These are phyloP conservation scores for Pugionium dolabratum DNA, from an alignment of 345 rosid genomes.

Conservation along the genomic window DNA sequence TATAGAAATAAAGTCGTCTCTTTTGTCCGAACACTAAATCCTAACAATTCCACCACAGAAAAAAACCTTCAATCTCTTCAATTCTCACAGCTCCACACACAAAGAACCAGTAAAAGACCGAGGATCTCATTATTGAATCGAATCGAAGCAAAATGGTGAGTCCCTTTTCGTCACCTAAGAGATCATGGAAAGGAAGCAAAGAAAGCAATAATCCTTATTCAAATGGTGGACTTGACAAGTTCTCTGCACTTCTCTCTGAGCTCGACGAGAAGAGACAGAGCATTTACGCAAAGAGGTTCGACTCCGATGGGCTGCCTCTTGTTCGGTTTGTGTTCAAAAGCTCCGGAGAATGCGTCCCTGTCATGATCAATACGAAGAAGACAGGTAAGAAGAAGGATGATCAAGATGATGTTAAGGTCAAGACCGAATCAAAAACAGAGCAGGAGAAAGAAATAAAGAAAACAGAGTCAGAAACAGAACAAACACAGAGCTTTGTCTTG, in stretches of 20 bases:
- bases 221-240: constrained; percentile 65
- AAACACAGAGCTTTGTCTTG: constrained; percentile 31
- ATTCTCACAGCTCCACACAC: background rate
- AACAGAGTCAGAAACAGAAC: constrained; percentile 19
- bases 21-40: constrained; percentile 16
- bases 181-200: constrained; percentile 44
- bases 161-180: constrained; percentile 35
- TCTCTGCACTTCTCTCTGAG: constrained; percentile 64
- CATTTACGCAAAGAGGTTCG: constrained; percentile 49
- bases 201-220: constrained; percentile 68
- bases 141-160: constrained; percentile 22
- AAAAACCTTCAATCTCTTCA: background rate
- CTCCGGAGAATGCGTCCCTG: constrained; percentile 50
- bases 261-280: constrained; percentile 60
- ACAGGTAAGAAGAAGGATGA: constrained; percentile 13
- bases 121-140: no score
- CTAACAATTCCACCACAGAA: constrained; percentile 18
- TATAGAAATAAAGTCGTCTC: constrained; percentile 22
- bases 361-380: constrained; percentile 50
- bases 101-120: background rate
- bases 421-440: constrained; percentile 13
- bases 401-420: constrained; percentile 7
- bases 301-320: constrained; percentile 49
- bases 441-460: constrained; percentile 12
- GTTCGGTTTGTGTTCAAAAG: constrained; percentile 57